phyloP scores from a whole-genome alignment of 768 basidiomycete species.

The Boletus barrowsii region DNA sequence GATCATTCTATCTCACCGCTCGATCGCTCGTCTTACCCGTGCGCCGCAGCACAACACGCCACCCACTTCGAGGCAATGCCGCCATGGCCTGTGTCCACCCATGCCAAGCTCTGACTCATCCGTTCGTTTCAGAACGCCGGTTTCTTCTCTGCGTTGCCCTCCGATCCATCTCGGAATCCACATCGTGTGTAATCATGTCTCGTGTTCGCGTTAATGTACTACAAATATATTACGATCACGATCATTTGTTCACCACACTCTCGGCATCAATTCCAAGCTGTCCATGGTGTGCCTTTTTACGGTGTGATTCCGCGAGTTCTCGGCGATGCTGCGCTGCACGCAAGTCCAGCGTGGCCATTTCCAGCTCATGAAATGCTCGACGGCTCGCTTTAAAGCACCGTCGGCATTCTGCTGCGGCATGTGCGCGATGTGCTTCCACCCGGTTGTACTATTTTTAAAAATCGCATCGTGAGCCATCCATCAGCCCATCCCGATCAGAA shows the following conservation, averaged over 20 bases:
- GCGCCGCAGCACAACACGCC: constrained; percentile 55
- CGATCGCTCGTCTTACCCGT: constrained; percentile 12
- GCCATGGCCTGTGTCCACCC: constrained; percentile 28
- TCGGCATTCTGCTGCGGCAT: constrained; percentile 39
- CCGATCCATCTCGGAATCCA: constrained; percentile 57
- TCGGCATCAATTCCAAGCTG: constrained; percentile 54
- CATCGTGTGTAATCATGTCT: constrained; percentile 68
- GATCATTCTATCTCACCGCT: not conserved
- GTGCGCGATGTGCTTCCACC: constrained; percentile 38
- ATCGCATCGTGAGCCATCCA: constrained; percentile 1
- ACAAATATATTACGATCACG: constrained; percentile 21
- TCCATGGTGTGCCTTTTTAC: constrained; percentile 63
- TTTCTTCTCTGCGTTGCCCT: constrained; percentile 67
- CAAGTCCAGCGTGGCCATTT: constrained; percentile 57
- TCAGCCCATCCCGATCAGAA: not conserved
- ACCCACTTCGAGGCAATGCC: constrained; percentile 74
- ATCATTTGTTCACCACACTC: constrained; percentile 21
- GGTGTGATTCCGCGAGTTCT: constrained; percentile 52
- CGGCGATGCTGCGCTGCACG: constrained; percentile 57
- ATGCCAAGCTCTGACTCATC: constrained; percentile 6
- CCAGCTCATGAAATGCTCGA: constrained; percentile 59
- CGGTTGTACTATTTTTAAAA: constrained; percentile 26
- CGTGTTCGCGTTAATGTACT: constrained; percentile 34
- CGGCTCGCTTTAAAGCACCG: constrained; percentile 39
- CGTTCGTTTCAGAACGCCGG: constrained; percentile 47